A percentile compares a stretch with the other conserved stretches of the same genome.
Conservation (phyloP, 495 filamentous ascomycete species). For the Penicillium salamii region DNA sequence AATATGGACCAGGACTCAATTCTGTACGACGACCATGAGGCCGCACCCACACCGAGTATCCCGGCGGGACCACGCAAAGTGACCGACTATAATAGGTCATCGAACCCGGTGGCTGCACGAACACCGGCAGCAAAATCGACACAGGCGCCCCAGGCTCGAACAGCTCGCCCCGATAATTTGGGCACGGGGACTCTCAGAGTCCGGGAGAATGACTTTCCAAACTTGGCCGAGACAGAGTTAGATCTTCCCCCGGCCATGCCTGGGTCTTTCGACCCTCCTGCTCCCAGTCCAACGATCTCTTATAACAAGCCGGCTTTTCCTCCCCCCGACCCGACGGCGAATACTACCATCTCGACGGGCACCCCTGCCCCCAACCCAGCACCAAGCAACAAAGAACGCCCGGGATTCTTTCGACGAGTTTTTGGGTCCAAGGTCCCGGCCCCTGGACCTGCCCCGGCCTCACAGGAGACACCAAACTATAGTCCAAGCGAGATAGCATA, state of each 20-base stretch:
- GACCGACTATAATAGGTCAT: constrained; percentile 37
- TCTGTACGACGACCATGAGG: constrained; percentile 62
- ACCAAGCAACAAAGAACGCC: constrained; percentile 57
- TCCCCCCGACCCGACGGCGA: constrained; percentile 26
- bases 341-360: constrained; percentile 14
- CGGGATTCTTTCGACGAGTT: constrained; percentile 88
- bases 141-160: constrained; percentile 41
- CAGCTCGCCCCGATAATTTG: constrained; percentile 36
- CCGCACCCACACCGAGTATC: constrained; percentile 84
- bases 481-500: constrained; percentile 21
- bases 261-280: constrained; percentile 38
- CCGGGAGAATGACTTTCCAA: constrained; percentile 27
- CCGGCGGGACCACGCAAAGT: constrained; percentile 70
- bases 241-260: constrained; percentile 31
- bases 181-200: constrained; percentile 34
- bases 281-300: constrained; percentile 53
- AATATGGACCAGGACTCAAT: constrained; percentile 23
- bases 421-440: constrained; percentile 59
- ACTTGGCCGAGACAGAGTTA: constrained; percentile 27
- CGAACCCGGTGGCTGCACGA: constrained; percentile 44
- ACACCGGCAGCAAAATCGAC: constrained; percentile 53
- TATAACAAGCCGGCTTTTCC: constrained; percentile 46
- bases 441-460: constrained; percentile 7
- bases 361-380: constrained; percentile 2
- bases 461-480: constrained; percentile 12